These are phyloP conservation scores for Metarhizium brunneum DNA, from an alignment of 2,329 filamentous ascomycete genomes.

Conservation along the genomic window DNA sequence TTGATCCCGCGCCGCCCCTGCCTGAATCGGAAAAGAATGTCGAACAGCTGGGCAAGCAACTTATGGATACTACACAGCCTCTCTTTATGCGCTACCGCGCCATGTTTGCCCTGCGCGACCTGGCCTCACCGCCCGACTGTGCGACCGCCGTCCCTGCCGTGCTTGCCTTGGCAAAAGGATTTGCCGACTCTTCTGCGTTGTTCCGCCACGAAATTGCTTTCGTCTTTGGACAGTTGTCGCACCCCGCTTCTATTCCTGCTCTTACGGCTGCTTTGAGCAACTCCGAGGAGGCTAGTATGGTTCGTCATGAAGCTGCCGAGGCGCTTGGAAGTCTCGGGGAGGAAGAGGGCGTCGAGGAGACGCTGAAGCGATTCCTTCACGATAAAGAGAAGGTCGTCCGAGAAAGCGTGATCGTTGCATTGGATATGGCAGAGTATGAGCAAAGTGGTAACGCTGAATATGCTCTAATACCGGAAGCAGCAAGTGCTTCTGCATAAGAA, in stretches of 20 bases:
- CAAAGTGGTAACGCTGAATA: slow-evolving; percentile 83
- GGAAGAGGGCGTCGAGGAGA: slow-evolving; percentile 85
- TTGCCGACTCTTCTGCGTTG: slow-evolving; percentile 77
- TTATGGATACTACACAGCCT: slow-evolving; percentile 70
- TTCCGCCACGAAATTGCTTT: slow-evolving; percentile 98
- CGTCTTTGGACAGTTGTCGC: slow-evolving; percentile 91
- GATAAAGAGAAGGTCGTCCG: slow-evolving; percentile 90
- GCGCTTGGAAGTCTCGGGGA: slow-evolving; percentile 89
- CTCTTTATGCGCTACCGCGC: slow-evolving; percentile 92
- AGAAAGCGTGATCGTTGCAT: slow-evolving; percentile 87
- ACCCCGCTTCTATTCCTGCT: slow-evolving; percentile 92
- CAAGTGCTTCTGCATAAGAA: slow-evolving; percentile 29
- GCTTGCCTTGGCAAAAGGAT: slow-evolving; percentile 73
- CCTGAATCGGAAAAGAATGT: slow-evolving; percentile 63
- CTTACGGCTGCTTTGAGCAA: slow-evolving; percentile 72
- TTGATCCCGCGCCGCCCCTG: slow-evolving; percentile 88
- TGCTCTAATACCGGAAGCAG: slow-evolving; percentile 69
- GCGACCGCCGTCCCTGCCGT: slow-evolving; percentile 85
- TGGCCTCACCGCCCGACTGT: slow-evolving; percentile 85
- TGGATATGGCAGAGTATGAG: slow-evolving; percentile 98
- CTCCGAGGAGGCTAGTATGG: slow-evolving; percentile 82
- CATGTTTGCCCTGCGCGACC: slow-evolving; percentile 94
- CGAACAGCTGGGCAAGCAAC: slow-evolving; percentile 60
- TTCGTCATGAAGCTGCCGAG: slow-evolving; percentile 94
- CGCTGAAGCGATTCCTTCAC: slow-evolving; percentile 71